These are phyloP conservation scores for Aspergillus diversus DNA, from an alignment of 495 filamentous ascomycete genomes.

Conservation along the genomic window DNA sequence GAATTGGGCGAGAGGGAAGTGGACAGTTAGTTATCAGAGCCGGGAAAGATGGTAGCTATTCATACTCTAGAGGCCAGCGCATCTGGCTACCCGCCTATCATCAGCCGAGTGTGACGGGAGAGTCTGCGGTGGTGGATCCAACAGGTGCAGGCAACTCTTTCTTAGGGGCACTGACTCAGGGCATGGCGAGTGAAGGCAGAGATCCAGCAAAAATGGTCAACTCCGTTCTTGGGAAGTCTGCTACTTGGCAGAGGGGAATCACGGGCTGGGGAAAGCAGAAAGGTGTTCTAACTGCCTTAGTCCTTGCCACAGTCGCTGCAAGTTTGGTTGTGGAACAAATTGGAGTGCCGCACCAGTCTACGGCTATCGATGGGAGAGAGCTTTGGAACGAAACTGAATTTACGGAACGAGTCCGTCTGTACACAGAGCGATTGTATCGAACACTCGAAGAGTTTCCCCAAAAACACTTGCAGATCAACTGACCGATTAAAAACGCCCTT, in stretches of 20 bases:
- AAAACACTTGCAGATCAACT: slow-evolving; percentile 49
- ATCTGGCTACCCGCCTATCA: slow-evolving; percentile 63
- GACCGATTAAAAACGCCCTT: slow-evolving; percentile 50
- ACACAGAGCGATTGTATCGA: slow-evolving; percentile 52
- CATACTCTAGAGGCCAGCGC: slow-evolving; percentile 40
- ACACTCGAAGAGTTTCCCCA: slow-evolving; percentile 50
- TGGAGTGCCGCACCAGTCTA: slow-evolving; percentile 69
- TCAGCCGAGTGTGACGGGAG: slow-evolving; percentile 34
- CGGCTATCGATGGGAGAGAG: slow-evolving; percentile 59
- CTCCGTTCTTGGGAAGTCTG: slow-evolving; percentile 36
- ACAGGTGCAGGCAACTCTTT: slow-evolving; percentile 97
- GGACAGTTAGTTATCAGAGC: slow-evolving; percentile 57
- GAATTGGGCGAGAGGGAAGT: slow-evolving; percentile 49
- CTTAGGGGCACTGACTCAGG: slow-evolving; percentile 80
- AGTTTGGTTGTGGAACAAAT: slow-evolving; percentile 95
- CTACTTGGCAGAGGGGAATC: slow-evolving; percentile 36
- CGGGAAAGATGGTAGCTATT: slow-evolving; percentile 63
- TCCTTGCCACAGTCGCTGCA: slow-evolving; percentile 81
- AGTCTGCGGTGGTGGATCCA: slow-evolving; percentile 75
- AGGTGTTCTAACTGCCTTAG: slow-evolving; percentile 67
- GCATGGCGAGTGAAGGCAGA: slow-evolving; percentile 61
- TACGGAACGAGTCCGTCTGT: slow-evolving; percentile 56
- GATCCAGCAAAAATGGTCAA: slow-evolving; percentile 40
- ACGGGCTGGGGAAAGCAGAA: slow-evolving; percentile 36
- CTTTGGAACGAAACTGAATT: slow-evolving; percentile 75